phyloP scores from a whole-genome alignment of 371 early-diverging fungal genomes.

The Mortierella sp. region DNA sequence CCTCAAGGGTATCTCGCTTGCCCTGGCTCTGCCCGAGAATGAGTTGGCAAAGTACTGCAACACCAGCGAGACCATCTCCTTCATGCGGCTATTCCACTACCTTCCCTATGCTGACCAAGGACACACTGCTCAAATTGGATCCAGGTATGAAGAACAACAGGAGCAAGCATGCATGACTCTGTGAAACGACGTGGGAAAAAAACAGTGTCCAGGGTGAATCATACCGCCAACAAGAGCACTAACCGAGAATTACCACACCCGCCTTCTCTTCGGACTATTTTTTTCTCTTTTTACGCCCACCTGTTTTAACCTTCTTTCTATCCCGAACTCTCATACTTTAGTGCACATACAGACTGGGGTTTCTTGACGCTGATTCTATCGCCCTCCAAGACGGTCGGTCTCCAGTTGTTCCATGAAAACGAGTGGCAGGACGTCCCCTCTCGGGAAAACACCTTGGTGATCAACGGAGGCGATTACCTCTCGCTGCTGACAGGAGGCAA shows the following conservation, averaged over 20 bases:
- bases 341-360: constrained; percentile 70
- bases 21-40: constrained; percentile 36
- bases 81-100: constrained; percentile 69
- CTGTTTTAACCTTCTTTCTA: neutral
- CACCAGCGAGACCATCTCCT: constrained; percentile 62
- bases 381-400: constrained; percentile 58
- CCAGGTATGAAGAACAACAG: constrained; percentile 29
- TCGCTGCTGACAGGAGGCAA: constrained; percentile 64
- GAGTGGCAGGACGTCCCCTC: constrained; percentile 65
- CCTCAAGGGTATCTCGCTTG: constrained; percentile 52
- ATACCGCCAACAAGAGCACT: neutral
- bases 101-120: constrained; percentile 56
- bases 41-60: constrained; percentile 53
- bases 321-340: constrained; percentile 1
- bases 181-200: constrained; percentile 54
- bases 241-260: neutral
- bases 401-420: constrained; percentile 60
- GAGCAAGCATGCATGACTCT: neutral
- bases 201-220: constrained; percentile 9
- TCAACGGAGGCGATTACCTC: constrained; percentile 71
- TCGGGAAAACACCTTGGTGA: constrained; percentile 59
- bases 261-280: neutral
- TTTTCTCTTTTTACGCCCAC: neutral
- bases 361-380: constrained; percentile 66
- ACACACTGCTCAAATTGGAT: constrained; percentile 40